phyloP scores from a whole-genome alignment of 140 eudicot genomes.

The Senecio squalidus region DNA sequence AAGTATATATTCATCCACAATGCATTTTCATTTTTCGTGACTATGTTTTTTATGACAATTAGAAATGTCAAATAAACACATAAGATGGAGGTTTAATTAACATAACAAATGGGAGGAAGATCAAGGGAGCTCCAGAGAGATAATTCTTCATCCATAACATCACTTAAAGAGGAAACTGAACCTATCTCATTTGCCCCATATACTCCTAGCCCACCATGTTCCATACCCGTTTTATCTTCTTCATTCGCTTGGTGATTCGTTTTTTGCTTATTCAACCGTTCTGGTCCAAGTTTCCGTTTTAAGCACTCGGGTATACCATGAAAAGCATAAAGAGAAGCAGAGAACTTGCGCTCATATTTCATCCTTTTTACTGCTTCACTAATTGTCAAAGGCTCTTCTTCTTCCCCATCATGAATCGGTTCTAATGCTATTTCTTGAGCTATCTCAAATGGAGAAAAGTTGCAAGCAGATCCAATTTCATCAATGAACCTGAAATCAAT shows the following conservation, averaged over 20 bases:
- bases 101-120: slow-evolving; percentile 45
- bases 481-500: slow-evolving; percentile 47
- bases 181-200: slow-evolving; percentile 15
- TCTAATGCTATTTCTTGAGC: slow-evolving; percentile 44
- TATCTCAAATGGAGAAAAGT: slow-evolving; percentile 51
- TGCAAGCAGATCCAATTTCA: slow-evolving; percentile 35
- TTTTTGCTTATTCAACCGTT: slow-evolving; percentile 23
- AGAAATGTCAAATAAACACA: background rate
- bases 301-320: slow-evolving; percentile 64
- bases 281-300: slow-evolving; percentile 33
- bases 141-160: slow-evolving; percentile 31
- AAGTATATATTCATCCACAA: background rate
- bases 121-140: slow-evolving; percentile 52
- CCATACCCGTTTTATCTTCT: slow-evolving; percentile 5
- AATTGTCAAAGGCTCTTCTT: slow-evolving; percentile 43
- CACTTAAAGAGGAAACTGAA: slow-evolving; percentile 1
- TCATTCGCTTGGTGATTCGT: slow-evolving; percentile 23
- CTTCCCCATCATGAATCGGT: slow-evolving; percentile 12
- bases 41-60: background rate
- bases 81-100: slow-evolving; percentile 22
- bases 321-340: slow-evolving; percentile 68
- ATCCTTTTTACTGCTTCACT: slow-evolving; percentile 59
- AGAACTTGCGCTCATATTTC: slow-evolving; percentile 67
- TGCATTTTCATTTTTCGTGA: background rate
- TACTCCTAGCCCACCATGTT: background rate